Conservation (phyloP, 2,329 filamentous ascomycete species). For the Truncatella angustata region DNA sequence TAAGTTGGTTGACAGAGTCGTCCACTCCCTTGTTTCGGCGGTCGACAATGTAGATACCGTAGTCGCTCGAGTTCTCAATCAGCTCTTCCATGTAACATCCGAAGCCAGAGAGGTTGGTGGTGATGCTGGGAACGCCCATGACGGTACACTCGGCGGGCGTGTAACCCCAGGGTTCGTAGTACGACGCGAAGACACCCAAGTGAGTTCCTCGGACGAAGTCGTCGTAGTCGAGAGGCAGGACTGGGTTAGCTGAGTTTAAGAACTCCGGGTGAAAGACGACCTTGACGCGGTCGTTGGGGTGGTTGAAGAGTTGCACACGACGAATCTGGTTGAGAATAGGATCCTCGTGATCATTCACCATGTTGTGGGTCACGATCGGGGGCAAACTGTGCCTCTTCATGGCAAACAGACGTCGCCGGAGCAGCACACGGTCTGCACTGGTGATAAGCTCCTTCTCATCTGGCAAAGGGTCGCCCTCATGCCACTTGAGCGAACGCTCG, state of each 20-base stretch:
- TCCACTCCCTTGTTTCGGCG: conserved; percentile 93
- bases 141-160: conserved; percentile 97
- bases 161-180: conserved; percentile 99
- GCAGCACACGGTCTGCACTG: conserved; percentile 84
- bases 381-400: conserved; percentile 92
- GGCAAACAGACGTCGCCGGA: conserved; percentile 87
- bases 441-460: conserved; percentile 97
- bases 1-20: conserved; percentile 94
- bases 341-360: conserved; percentile 91
- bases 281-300: conserved; percentile 92
- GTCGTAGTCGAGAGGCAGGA: conserved; percentile 94
- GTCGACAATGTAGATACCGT: conserved; percentile 98
- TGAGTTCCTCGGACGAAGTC: conserved; percentile 98
- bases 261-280: conserved; percentile 98
- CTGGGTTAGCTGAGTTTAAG: conserved; percentile 90
- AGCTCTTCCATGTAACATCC: conserved; percentile 99
- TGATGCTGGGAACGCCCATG: conserved; percentile 98
- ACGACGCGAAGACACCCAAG: conserved; percentile 91
- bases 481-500: conserved; percentile 91
- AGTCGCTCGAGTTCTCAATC: conserved; percentile 96
- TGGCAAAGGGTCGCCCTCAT: conserved; percentile 87
- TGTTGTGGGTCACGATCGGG: conserved; percentile 98
- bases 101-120: conserved; percentile 95
- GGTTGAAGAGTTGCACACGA: conserved; percentile 95
- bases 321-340: conserved; percentile 95